A percentile compares a stretch with the other conserved stretches of the same genome.
phyloP scores from a whole-genome alignment of 352 stramenopile genomes.

The Globisporangium rhizosaccharum region DNA sequence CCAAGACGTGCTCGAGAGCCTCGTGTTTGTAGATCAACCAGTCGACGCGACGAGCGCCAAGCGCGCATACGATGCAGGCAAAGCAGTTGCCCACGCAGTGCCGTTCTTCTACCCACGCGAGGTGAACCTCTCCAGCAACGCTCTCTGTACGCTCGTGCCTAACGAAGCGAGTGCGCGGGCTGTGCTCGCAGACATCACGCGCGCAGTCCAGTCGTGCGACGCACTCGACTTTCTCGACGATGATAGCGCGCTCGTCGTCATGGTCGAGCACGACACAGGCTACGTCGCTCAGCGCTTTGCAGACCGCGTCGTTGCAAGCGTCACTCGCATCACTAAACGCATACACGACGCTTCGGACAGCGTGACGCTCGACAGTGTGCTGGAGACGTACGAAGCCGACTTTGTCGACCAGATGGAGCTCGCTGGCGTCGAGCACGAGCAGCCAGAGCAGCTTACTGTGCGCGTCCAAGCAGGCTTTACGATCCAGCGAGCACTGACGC shows the following conservation, averaged over 20 bases:
- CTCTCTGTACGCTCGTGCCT: slow-evolving; percentile 1
- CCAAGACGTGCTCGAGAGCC: slow-evolving; percentile 4
- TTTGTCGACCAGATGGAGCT: slow-evolving; percentile 11
- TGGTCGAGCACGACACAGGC: slow-evolving; percentile 13
- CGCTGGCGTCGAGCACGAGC: not conserved
- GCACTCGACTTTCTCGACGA: not conserved
- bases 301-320: not conserved
- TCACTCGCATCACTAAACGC: slow-evolving; percentile 4
- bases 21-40: slow-evolving; percentile 7
- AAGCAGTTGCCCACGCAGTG: not conserved
- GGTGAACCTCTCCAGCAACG: slow-evolving; percentile 7
- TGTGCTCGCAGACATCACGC: slow-evolving; percentile 6
- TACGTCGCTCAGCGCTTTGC: slow-evolving; percentile 9
- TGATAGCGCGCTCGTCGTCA: not conserved
- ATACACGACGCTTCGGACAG: not conserved
- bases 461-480: slow-evolving; percentile 8
- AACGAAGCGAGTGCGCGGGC: slow-evolving; percentile 8
- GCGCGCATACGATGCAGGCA: not conserved
- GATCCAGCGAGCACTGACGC: not conserved
- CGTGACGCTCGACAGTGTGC: slow-evolving; percentile 6
- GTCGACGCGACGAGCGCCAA: slow-evolving; percentile 4
- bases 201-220: slow-evolving; percentile 5
- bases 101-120: slow-evolving; percentile 7
- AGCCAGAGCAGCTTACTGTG: slow-evolving; percentile 9
- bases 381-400: slow-evolving; percentile 14